Evolutionary conservation across 495 filamentous ascomycete species (phyloP).

Genomic region (Cladorrhinum samala): DNA sequence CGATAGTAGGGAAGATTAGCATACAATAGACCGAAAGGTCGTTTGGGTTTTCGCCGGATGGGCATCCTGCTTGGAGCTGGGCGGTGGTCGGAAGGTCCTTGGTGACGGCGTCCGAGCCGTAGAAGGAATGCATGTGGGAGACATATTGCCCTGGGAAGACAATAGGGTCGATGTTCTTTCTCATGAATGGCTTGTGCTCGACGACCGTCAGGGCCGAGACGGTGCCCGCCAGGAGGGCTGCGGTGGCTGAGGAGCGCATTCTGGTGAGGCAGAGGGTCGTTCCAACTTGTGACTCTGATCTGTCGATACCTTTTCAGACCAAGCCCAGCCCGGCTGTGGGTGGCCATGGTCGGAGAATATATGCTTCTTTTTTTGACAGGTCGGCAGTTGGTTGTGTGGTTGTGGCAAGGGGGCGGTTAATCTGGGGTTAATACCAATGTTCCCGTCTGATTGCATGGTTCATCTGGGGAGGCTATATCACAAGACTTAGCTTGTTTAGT

Average conservation of each 20-base stretch:
- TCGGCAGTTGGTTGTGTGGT: not conserved
- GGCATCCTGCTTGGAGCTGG: conserved; percentile 29
- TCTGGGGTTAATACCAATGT: conserved; percentile 2
- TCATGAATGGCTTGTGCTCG: conserved; percentile 32
- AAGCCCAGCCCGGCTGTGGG: no score
- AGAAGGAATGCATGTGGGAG: conserved; percentile 37
- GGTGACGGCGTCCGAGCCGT: conserved; percentile 30
- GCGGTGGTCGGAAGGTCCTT: conserved; percentile 30
- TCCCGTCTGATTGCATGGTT: not conserved
- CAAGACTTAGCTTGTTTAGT: not conserved
- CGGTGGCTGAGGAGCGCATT: not conserved
- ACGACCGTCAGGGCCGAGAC: conserved; percentile 29
- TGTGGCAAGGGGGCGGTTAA: not conserved
- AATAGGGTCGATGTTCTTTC: conserved; percentile 35
- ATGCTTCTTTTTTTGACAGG: not conserved
- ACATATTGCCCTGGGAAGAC: conserved; percentile 28
- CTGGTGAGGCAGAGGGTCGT: not conserved
- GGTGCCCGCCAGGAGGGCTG: conserved; percentile 9
- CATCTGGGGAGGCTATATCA: not conserved
- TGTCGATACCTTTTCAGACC: no score
- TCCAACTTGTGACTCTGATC: not conserved
- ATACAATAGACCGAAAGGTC: conserved; percentile 31
- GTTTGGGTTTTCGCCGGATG: conserved; percentile 34
- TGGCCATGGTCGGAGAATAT: no score
- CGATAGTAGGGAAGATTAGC: conserved; percentile 2